A percentile compares a stretch with the other conserved stretches of the same genome.
Evolutionary conservation across 345 rosid species (phyloP).

Genomic region (Microthlaspi erraticum): DNA sequence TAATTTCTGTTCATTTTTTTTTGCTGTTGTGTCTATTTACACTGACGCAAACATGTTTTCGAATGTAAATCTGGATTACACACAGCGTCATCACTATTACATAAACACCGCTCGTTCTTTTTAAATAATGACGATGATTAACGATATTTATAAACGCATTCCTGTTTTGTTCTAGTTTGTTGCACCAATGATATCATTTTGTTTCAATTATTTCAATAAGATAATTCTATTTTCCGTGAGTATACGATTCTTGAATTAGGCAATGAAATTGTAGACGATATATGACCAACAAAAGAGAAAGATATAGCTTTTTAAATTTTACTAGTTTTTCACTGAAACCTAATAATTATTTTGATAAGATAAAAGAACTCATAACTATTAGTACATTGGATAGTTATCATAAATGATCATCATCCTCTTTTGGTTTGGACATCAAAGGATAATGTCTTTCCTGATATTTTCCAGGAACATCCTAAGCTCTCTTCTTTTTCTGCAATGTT

Average conservation of each 20-base stretch:
- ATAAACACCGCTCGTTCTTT: not conserved
- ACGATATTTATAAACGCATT: not conserved
- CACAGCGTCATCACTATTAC: not conserved
- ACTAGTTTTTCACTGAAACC: too few species aligned
- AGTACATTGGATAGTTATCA: conserved; percentile 12
- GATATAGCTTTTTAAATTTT: too few species aligned
- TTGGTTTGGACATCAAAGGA: conserved; percentile 46
- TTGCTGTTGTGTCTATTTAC: not conserved
- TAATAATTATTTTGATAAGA: too few species aligned
- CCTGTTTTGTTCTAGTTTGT: too few species aligned
- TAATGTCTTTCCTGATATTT: conserved; percentile 53
- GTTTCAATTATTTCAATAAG: too few species aligned
- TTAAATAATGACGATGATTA: not conserved
- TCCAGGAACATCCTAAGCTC: conserved; percentile 67
- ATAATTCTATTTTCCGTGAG: too few species aligned
- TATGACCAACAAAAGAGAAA: too few species aligned
- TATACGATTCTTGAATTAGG: too few species aligned
- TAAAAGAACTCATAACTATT: too few species aligned
- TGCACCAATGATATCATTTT: too few species aligned
- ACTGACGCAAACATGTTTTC: conserved; percentile 7
- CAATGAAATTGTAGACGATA: too few species aligned
- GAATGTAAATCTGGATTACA: not conserved
- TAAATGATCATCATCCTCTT: conserved; percentile 25
- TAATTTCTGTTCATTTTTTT: not conserved
- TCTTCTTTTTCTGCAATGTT: conserved; percentile 66